These are phyloP conservation scores for Pulveroboletus sp. DNA, from an alignment of 768 basidiomycete species.

Conservation along the genomic window DNA sequence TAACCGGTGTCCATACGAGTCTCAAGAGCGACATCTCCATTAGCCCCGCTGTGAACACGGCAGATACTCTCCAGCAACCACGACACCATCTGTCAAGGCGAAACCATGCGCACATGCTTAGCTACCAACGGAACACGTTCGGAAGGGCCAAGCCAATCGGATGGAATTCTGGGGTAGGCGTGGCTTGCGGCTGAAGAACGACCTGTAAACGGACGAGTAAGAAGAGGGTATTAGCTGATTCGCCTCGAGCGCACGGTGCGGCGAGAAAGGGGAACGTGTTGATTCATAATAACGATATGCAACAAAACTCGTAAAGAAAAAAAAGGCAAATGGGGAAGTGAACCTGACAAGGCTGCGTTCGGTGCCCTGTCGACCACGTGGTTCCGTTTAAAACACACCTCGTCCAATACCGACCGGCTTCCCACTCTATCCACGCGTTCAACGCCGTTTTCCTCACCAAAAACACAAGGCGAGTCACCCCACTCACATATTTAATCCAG, in stretches of 20 bases:
- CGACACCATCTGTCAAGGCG: not conserved
- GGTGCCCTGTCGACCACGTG: constrained; percentile 11
- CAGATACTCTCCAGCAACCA: not conserved
- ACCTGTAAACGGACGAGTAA: not conserved
- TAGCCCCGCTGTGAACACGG: not conserved
- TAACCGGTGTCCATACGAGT: not conserved
- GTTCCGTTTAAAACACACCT: constrained; percentile 17
- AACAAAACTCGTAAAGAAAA: not conserved
- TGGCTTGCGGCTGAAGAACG: not conserved
- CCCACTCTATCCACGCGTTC: constrained; percentile 16
- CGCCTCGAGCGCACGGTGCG: constrained; percentile 3
- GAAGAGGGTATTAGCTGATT: not conserved
- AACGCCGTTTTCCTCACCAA: constrained; percentile 13
- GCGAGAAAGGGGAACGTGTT: not conserved
- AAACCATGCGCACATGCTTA: constrained; percentile 1
- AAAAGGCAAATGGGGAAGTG: not conserved
- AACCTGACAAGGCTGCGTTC: not conserved
- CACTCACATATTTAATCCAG: constrained; percentile 25
- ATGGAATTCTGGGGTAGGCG: not conserved
- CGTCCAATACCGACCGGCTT: constrained; percentile 10
- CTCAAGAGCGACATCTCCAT: not conserved
- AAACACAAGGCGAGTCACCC: constrained; percentile 25
- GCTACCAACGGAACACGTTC: not conserved
- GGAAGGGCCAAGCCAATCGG: constrained; percentile 1
- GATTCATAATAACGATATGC: constrained; percentile 2